Conservation (phyloP, 2,329 filamentous ascomycete species). For the Phaeosphaeriaceae sp. region DNA sequence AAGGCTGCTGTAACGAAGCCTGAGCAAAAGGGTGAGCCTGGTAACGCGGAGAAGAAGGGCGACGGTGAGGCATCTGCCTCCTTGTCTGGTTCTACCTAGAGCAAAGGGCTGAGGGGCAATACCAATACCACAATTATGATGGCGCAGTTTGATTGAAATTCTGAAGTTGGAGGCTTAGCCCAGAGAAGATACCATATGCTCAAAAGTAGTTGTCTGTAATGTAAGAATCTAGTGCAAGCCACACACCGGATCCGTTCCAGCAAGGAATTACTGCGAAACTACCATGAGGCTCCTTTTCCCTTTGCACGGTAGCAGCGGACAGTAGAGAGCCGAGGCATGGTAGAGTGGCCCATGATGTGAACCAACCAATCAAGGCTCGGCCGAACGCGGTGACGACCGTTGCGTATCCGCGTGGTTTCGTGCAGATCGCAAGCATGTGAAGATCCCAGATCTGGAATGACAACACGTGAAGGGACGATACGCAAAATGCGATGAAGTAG, state of each 20-base stretch:
- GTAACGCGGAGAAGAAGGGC: slow-evolving; percentile 42
- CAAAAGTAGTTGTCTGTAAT: no score
- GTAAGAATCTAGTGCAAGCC: no score
- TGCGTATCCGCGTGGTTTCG: background rate
- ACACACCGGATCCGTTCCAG: no score
- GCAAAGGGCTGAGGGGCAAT: slow-evolving; percentile 6
- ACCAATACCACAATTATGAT: background rate
- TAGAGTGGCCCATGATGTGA: background rate
- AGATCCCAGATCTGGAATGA: background rate
- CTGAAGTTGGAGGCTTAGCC: background rate
- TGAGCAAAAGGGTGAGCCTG: slow-evolving; percentile 39
- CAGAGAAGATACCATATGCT: background rate
- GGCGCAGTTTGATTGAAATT: no score
- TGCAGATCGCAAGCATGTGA: slow-evolving; percentile 5
- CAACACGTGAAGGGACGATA: background rate
- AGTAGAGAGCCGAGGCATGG: background rate
- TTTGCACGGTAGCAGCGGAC: no score
- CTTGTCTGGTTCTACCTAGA: slow-evolving; percentile 39
- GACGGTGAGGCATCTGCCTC: slow-evolving; percentile 32
- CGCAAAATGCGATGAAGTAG: background rate
- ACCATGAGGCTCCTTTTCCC: no score
- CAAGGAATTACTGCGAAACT: no score
- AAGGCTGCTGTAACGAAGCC: slow-evolving; percentile 60
- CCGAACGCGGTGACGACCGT: background rate
- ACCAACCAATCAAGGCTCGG: slow-evolving; percentile 1